A percentile compares a stretch with the other conserved stretches of the same genome.
Conservation (phyloP, 768 basidiomycete genomes). For the Lentinula edodes region DNA sequence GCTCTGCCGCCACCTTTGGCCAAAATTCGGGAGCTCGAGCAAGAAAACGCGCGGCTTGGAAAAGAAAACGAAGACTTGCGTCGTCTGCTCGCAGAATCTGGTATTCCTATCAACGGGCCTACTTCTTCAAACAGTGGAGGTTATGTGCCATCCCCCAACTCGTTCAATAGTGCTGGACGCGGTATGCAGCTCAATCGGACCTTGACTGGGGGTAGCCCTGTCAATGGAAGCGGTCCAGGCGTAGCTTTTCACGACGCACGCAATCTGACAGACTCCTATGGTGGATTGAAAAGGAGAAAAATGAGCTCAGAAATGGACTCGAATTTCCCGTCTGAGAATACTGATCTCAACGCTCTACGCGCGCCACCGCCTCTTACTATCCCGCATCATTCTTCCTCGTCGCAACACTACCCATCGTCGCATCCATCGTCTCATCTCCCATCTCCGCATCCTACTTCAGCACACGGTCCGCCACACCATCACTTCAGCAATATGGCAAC, state of each 20-base stretch:
- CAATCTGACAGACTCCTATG: conserved; percentile 41
- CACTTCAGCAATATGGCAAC: conserved; percentile 45
- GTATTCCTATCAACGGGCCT: conserved; percentile 8
- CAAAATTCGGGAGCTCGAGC: conserved; percentile 78
- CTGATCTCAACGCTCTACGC: conserved; percentile 22
- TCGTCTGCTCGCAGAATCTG: conserved; percentile 51
- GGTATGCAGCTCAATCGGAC: conserved; percentile 34
- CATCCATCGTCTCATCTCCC: conserved; percentile 18
- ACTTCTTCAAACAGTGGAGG: neutral
- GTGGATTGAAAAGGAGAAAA: conserved; percentile 51
- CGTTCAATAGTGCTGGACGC: conserved; percentile 11
- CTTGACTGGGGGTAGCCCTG: conserved; percentile 25
- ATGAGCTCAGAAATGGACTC: conserved; percentile 43
- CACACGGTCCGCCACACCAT: conserved; percentile 31
- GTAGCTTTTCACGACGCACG: conserved; percentile 44
- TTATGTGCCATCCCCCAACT: neutral
- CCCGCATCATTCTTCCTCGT: conserved; percentile 39
- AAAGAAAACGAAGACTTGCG: conserved; percentile 73
- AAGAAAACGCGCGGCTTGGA: conserved; percentile 66
- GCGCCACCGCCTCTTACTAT: conserved; percentile 57
- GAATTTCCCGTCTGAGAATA: conserved; percentile 36
- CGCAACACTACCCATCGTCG: conserved; percentile 37
- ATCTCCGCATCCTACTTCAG: conserved; percentile 22
- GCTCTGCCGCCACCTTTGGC: conserved; percentile 66
- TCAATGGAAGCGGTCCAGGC: conserved; percentile 20